Base-by-base conservation (phyloP, 2,329 filamentous ascomycete species). In the Fusarium armeniacum region DNA sequence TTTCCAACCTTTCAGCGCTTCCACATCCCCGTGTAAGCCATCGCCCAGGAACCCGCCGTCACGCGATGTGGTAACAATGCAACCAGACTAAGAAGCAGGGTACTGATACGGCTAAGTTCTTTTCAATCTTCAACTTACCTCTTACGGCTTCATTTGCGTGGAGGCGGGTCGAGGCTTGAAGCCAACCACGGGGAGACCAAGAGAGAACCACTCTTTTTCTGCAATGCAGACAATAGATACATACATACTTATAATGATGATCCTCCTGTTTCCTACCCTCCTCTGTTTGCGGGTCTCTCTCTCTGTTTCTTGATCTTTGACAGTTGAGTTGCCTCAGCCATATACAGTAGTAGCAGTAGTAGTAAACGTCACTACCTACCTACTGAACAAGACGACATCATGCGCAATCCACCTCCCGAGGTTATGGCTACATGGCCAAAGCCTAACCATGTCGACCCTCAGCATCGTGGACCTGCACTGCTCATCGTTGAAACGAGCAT, bases 391-490 rank as follows among this genome's bases (percentile, higher is more conserved):
- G 20, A 41, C 22, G 33, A 28, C 53, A 56, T 56, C 11, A 81
- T 81, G 79, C 76, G 80, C 45, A 68, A 76, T 35, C 79, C 81
- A 44, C 80, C 81, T 15, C 59, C 71, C 9, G 76, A 80, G 36
- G 77, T 82, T 38, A 53, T 76, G 53, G 75, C 75, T 50, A 62
- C 73, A 43, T 83, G 81, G 81, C 81, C 81, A 16, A 33, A 40
- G 22, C 77, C 81, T 12, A 81, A 82, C 64, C 79, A 79, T 58
- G 69, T 73, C 51, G 58, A 82, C 52, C 81, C 81, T 5, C 75
- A 76, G 20, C 77, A 76, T 5, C 77, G 80, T 50, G 81, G 81
- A 0, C 77, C 77, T 6, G 75, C 72, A 2, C 73, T 83, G 26
- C 58, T 83, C 57, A 79, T 80, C 41, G 74, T 82, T 52, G 78